A percentile compares a stretch with the other conserved stretches of the same genome.
Evolutionary conservation across 257 asterid genomes (phyloP).

Genomic region (Buddleja alternifolia): DNA sequence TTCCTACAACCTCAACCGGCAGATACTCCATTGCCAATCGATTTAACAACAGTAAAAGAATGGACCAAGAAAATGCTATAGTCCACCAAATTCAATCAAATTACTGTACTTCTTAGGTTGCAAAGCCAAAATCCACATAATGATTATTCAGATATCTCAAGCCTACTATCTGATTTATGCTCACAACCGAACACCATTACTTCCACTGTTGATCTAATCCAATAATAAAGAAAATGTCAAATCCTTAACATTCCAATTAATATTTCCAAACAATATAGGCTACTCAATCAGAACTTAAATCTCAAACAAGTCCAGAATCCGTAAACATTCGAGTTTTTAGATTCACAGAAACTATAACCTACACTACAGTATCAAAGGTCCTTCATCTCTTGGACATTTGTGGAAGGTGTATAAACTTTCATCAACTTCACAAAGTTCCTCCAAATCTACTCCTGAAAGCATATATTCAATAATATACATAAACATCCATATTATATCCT

Average conservation of each 20-base stretch:
- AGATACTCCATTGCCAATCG: conserved; percentile 64
- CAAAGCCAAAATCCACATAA: conserved; percentile 27
- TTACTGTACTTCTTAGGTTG: conserved; percentile 21
- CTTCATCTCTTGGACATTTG: conserved; percentile 15
- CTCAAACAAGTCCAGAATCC: conserved; percentile 26
- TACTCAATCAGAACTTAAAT: conserved; percentile 10
- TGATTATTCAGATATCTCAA: conserved; percentile 24
- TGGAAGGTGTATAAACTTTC: background rate
- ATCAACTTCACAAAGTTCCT: conserved; percentile 24
- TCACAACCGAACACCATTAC: conserved; percentile 20
- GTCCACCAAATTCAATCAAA: conserved; percentile 32
- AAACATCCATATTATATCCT: background rate
- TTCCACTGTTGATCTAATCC: conserved; percentile 29
- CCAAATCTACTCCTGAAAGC: conserved; percentile 35
- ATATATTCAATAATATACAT: background rate
- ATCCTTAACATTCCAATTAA: conserved; percentile 22
- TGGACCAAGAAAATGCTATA: conserved; percentile 23
- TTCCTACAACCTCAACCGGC: conserved; percentile 93
- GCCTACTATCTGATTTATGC: conserved; percentile 27
- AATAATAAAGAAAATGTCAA: conserved; percentile 25
- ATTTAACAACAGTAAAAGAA: conserved; percentile 25
- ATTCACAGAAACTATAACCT: conserved; percentile 15
- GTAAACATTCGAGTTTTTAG: background rate
- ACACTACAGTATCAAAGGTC: conserved; percentile 9
- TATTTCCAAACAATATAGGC: conserved; percentile 10